Evolutionary conservation across 176 grass and related monocot genomes (phyloP).

Genomic region (Zea luxurians): DNA sequence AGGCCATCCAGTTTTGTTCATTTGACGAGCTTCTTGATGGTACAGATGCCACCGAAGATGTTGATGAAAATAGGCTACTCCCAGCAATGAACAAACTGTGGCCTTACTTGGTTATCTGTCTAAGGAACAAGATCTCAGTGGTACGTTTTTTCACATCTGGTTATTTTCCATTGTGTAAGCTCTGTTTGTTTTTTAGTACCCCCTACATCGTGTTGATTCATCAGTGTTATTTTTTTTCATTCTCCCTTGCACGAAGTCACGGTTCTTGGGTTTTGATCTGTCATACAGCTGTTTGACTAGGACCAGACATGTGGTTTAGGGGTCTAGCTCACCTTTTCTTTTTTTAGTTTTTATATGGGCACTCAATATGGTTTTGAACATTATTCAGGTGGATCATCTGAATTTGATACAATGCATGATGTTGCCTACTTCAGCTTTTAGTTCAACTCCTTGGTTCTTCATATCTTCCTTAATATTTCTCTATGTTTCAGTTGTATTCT

Average conservation of each 20-base stretch:
- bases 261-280: background rate
- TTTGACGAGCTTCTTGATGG: conserved; percentile 64
- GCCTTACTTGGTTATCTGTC: conserved; percentile 85
- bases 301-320: conserved; percentile 15
- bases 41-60: conserved; percentile 58
- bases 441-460: conserved; percentile 11
- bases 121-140: conserved; percentile 91
- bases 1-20: conserved; percentile 71
- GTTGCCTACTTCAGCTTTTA: background rate
- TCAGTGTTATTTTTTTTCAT: conserved; percentile 1
- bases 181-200: background rate
- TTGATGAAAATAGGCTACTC: conserved; percentile 81
- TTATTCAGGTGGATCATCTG: background rate
- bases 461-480: background rate
- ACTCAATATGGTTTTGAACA: background rate
- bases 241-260: background rate
- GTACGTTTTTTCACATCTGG: conserved; percentile 43
- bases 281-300: conserved; percentile 6
- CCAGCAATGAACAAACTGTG: conserved; percentile 97
- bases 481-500: background rate
- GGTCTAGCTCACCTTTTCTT: background rate
- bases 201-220: conserved; percentile 16
- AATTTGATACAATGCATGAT: background rate
- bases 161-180: conserved; percentile 29
- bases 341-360: background rate